Conservation (phyloP, 1,139 yeast genomes). For the Pichia terricola region DNA sequence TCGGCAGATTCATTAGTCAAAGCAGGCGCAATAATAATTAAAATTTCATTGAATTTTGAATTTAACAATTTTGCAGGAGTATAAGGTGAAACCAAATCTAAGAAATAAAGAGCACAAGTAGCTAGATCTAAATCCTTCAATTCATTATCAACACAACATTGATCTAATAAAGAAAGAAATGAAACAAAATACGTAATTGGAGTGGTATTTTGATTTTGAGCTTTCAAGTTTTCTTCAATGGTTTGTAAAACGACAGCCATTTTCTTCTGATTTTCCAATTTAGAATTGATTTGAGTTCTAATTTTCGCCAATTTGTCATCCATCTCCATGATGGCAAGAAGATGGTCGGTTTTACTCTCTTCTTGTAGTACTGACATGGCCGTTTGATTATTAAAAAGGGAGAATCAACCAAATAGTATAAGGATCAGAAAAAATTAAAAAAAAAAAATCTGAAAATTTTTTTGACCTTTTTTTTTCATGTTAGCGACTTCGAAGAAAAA, state of each 20-base stretch:
- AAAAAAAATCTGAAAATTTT: too few relatives aligned
- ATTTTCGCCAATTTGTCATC: slow-evolving; percentile 63
- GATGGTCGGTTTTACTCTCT: slow-evolving; percentile 32
- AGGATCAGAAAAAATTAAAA: too few relatives aligned
- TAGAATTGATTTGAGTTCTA: slow-evolving; percentile 61
- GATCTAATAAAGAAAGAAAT: slow-evolving; percentile 71
- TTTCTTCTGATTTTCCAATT: slow-evolving; percentile 77
- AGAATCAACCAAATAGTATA: too few relatives aligned
- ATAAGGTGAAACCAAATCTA: slow-evolving; percentile 71
- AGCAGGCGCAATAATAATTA: slow-evolving; percentile 74
- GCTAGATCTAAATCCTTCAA: slow-evolving; percentile 57
- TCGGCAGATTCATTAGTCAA: slow-evolving; percentile 61
- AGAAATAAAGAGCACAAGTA: slow-evolving; percentile 66
- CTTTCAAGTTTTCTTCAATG: slow-evolving; percentile 78
- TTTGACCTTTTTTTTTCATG: too few relatives aligned
- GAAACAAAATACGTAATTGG: slow-evolving; percentile 64
- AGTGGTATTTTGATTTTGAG: slow-evolving; percentile 49
- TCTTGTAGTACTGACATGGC: slow-evolving; percentile 22
- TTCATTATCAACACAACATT: slow-evolving; percentile 44
- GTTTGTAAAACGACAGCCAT: slow-evolving; percentile 69
- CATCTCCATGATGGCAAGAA: slow-evolving; percentile 34
- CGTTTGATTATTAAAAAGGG: too few relatives aligned
- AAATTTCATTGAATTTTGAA: slow-evolving; percentile 66
- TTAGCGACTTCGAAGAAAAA: too few relatives aligned
- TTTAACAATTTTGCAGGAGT: slow-evolving; percentile 61